Percentiles rank a stretch among this genome's conserved stretches.
Evolutionary conservation across 352 stramenopile genomes (phyloP).

Genomic region (Phytopythium oedochilum): DNA sequence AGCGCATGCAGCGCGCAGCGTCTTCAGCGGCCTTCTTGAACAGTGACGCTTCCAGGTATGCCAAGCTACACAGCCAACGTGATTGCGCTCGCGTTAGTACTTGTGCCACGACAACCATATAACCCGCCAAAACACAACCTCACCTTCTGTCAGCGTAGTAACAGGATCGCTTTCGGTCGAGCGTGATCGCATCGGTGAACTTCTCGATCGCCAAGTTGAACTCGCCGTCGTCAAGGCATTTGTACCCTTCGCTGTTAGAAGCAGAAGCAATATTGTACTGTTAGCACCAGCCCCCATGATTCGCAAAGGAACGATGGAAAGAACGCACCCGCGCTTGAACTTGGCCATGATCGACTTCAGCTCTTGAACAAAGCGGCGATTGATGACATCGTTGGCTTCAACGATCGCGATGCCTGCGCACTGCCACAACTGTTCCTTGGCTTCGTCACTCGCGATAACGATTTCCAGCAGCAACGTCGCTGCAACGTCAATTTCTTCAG

Average conservation of each 20-base stretch:
- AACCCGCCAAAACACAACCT: neutral
- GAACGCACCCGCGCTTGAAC: constrained; percentile 30
- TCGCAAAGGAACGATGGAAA: too few species aligned
- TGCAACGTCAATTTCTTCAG: constrained; percentile 42
- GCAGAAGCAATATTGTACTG: neutral
- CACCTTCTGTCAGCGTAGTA: constrained; percentile 92
- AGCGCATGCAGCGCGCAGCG: constrained; percentile 85
- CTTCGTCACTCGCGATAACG: constrained; percentile 32
- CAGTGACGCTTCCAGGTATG: constrained; percentile 55
- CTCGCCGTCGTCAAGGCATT: constrained; percentile 87
- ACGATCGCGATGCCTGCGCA: constrained; percentile 31
- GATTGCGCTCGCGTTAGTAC: neutral
- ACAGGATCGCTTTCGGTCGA: constrained; percentile 84
- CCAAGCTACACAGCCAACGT: constrained; percentile 33
- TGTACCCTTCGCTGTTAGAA: constrained; percentile 79
- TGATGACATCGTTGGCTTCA: constrained; percentile 32
- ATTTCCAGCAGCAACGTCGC: constrained; percentile 46
- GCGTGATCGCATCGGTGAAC: constrained; percentile 89
- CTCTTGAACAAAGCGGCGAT: constrained; percentile 49
- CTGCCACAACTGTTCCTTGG: constrained; percentile 37
- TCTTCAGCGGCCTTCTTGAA: constrained; percentile 89
- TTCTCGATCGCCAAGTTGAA: constrained; percentile 89
- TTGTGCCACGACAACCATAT: too few species aligned
- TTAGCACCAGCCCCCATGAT: neutral
- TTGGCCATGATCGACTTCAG: constrained; percentile 62